phyloP scores from a whole-genome alignment of 2,329 filamentous ascomycete genomes.

The Aspergillus brunneoviolaceus region DNA sequence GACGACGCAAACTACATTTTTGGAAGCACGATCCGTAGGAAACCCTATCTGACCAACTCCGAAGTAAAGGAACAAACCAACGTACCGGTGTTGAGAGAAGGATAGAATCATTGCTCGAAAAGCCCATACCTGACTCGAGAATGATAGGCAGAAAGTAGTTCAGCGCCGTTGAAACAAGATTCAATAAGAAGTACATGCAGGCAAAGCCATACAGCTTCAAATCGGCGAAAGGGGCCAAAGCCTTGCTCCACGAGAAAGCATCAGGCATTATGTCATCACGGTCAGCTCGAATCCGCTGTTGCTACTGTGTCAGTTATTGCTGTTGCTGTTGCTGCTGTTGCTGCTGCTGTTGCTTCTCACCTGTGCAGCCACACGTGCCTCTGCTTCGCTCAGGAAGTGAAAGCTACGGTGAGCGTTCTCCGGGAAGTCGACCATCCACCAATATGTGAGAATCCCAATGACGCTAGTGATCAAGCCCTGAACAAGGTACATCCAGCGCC shows the following conservation, averaged over 20 bases:
- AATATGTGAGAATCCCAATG: slow-evolving; percentile 62
- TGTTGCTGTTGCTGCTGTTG: too few species aligned
- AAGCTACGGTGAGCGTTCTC: slow-evolving; percentile 59
- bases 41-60: too few species aligned
- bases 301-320: too few species aligned
- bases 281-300: slow-evolving; percentile 58
- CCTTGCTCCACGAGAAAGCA: slow-evolving; percentile 55
- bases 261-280: slow-evolving; percentile 60
- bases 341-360: too few species aligned
- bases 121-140: slow-evolving; percentile 56
- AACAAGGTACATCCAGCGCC: slow-evolving; percentile 69
- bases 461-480: slow-evolving; percentile 62
- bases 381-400: slow-evolving; percentile 57
- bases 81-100: slow-evolving; percentile 59
- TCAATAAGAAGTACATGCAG: slow-evolving; percentile 64
- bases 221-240: slow-evolving; percentile 59
- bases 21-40: not conserved
- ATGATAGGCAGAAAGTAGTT: slow-evolving; percentile 66
- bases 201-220: slow-evolving; percentile 65
- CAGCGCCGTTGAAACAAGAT: slow-evolving; percentile 64
- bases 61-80: not conserved
- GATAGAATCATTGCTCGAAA: slow-evolving; percentile 55
- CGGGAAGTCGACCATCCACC: slow-evolving; percentile 71
- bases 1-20: not conserved
- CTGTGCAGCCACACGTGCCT: slow-evolving; percentile 56